These are phyloP conservation scores for Tephrocybe sp. DNA, from an alignment of 768 basidiomycete species.

Conservation along the genomic window DNA sequence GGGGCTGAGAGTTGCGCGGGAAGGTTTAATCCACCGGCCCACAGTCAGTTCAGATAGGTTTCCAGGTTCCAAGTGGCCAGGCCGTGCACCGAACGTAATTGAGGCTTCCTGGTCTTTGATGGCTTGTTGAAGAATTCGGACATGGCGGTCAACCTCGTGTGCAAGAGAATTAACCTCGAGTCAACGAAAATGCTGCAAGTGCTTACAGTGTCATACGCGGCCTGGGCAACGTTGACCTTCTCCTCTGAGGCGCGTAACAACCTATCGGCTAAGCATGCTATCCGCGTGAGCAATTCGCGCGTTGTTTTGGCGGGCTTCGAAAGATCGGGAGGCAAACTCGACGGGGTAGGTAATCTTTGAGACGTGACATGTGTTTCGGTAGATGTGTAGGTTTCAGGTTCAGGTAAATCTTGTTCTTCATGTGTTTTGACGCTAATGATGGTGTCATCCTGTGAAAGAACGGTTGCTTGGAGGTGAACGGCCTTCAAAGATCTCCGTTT, in stretches of 20 bases:
- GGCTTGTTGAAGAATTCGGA: constrained; percentile 75
- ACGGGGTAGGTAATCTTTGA: constrained; percentile 8
- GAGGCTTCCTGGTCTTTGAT: constrained; percentile 44
- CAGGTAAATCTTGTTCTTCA: not conserved
- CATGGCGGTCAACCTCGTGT: constrained; percentile 74
- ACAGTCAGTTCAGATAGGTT: constrained; percentile 64
- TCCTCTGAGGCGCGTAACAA: constrained; percentile 67
- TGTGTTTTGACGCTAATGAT: no score
- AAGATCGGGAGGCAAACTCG: constrained; percentile 23
- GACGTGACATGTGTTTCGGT: constrained; percentile 2
- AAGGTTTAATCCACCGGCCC: constrained; percentile 50
- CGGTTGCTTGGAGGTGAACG: not conserved
- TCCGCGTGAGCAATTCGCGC: constrained; percentile 52
- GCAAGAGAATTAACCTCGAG: constrained; percentile 3
- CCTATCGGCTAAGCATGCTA: constrained; percentile 62
- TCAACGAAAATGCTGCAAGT: constrained; percentile 3
- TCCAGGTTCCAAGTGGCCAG: constrained; percentile 39
- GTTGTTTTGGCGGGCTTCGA: constrained; percentile 35
- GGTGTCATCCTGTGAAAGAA: no score
- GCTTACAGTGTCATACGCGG: constrained; percentile 71
- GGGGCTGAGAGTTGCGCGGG: constrained; percentile 43
- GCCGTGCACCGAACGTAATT: constrained; percentile 35
- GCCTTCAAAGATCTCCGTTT: constrained; percentile 17
- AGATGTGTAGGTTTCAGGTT: not conserved
- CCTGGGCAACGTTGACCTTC: constrained; percentile 73